Conservation (phyloP, 23 red algal species). For the Gracilaria vermiculophylla region DNA sequence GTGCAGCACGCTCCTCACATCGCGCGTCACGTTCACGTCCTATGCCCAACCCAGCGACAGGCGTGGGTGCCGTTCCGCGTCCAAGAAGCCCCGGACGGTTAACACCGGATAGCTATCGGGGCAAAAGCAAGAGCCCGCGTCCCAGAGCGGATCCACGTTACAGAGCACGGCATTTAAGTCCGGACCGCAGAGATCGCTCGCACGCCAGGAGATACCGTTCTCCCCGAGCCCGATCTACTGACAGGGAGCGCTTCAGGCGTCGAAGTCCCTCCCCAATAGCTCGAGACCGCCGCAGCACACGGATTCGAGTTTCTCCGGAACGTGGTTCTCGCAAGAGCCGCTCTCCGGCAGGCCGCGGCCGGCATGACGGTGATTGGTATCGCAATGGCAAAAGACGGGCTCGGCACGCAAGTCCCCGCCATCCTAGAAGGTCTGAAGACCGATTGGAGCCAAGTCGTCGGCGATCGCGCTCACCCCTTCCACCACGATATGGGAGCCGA, state of each 20-base stretch:
- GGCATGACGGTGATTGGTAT: not conserved
- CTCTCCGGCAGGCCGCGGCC: not conserved
- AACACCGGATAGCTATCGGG: not conserved
- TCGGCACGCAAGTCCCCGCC: not conserved
- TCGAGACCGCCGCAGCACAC: not conserved
- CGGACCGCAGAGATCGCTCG: conserved; percentile 9
- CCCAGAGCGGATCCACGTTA: not conserved
- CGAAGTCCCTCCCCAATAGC: not conserved
- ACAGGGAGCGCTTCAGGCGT: conserved; percentile 17
- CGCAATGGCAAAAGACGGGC: conserved; percentile 10
- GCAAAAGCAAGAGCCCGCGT: conserved; percentile 5
- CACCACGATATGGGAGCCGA: not conserved
- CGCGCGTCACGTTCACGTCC: not conserved
- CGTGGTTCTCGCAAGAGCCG: conserved; percentile 19
- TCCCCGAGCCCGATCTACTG: not conserved
- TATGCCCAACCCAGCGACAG: not conserved
- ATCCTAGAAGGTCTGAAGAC: conserved; percentile 1
- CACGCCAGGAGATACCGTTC: not conserved
- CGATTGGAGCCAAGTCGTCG: not conserved
- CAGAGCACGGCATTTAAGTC: conserved; percentile 1
- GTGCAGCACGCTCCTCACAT: conserved; percentile 8
- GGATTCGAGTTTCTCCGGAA: not conserved
- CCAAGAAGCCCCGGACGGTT: conserved; percentile 2
- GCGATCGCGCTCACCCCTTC: not conserved
- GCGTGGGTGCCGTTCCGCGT: not conserved